Evolutionary conservation across 495 filamentous ascomycete species (phyloP).

Genomic region (Penicillium egyptiacum): DNA sequence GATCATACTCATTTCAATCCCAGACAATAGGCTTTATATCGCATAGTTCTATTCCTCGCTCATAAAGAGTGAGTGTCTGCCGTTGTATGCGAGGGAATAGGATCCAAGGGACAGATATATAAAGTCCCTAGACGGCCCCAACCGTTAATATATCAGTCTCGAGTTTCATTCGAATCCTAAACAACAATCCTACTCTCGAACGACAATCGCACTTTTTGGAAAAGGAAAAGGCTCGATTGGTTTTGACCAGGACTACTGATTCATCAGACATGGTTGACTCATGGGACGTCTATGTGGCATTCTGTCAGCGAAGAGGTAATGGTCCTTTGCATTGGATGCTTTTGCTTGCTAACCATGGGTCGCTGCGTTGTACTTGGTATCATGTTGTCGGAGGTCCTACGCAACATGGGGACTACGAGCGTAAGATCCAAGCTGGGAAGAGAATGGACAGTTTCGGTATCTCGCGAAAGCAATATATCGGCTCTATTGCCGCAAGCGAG

Average conservation of each 20-base stretch:
- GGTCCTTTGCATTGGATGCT: slow-evolving; percentile 4
- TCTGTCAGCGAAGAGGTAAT: background rate
- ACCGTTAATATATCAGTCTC: too few relatives aligned
- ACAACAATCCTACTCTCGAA: too few relatives aligned
- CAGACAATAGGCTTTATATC: background rate
- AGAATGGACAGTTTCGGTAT: slow-evolving; percentile 4
- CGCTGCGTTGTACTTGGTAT: slow-evolving; percentile 6
- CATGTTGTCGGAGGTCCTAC: slow-evolving; percentile 6
- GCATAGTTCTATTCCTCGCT: background rate
- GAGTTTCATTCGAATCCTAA: too few relatives aligned
- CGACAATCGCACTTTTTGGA: too few relatives aligned
- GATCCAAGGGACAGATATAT: background rate
- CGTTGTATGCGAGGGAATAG: background rate
- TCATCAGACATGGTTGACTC: background rate
- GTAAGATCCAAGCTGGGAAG: slow-evolving; percentile 1
- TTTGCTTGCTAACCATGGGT: background rate
- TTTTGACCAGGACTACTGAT: too few relatives aligned
- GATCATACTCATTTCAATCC: background rate
- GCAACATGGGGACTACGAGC: background rate
- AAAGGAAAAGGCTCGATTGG: too few relatives aligned
- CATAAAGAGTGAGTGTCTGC: background rate
- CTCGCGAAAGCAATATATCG: background rate
- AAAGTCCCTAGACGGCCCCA: too few relatives aligned
- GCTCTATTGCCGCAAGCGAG: background rate
- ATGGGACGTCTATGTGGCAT: background rate